Conservation (phyloP, 1,284 basidiomycete genomes). For the Blastosporella zonata region DNA sequence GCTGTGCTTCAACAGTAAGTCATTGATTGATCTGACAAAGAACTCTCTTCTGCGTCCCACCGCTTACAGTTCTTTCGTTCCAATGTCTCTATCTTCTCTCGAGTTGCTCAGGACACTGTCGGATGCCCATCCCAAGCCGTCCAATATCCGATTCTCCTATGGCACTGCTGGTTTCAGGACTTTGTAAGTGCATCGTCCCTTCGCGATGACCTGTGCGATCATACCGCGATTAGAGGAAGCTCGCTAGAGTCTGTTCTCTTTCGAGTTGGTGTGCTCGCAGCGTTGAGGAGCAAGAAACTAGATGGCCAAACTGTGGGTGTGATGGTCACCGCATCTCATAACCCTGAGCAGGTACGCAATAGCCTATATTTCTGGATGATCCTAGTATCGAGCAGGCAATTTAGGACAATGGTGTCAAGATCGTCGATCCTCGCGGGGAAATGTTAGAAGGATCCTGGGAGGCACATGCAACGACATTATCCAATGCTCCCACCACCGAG, state of each 20-base stretch:
- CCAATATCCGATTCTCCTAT: slow-evolving; percentile 72
- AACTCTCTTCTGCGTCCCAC: neutral
- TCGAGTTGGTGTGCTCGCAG: slow-evolving; percentile 89
- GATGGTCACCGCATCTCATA: slow-evolving; percentile 99
- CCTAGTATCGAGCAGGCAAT: slow-evolving; percentile 8
- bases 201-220: slow-evolving; percentile 20
- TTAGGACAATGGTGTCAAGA: slow-evolving; percentile 98
- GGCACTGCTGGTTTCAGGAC: slow-evolving; percentile 96
- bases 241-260: slow-evolving; percentile 92
- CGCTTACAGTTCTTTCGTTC: neutral
- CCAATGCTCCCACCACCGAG: slow-evolving; percentile 78
- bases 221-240: slow-evolving; percentile 53
- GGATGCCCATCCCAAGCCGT: slow-evolving; percentile 64
- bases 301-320: slow-evolving; percentile 93
- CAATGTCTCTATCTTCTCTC: slow-evolving; percentile 41
- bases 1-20: slow-evolving; percentile 5
- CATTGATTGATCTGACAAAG: slow-evolving; percentile 16
- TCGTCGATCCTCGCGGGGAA: slow-evolving; percentile 97
- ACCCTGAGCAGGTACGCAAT: slow-evolving; percentile 83
- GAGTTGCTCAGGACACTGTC: slow-evolving; percentile 45
- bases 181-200: slow-evolving; percentile 52
- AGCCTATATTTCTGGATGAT: neutral
- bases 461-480: slow-evolving; percentile 81
- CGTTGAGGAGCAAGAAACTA: slow-evolving; percentile 85
- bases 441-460: slow-evolving; percentile 99